Conservation (phyloP, 2,329 filamentous ascomycete species). For the Daldinia sp. region DNA sequence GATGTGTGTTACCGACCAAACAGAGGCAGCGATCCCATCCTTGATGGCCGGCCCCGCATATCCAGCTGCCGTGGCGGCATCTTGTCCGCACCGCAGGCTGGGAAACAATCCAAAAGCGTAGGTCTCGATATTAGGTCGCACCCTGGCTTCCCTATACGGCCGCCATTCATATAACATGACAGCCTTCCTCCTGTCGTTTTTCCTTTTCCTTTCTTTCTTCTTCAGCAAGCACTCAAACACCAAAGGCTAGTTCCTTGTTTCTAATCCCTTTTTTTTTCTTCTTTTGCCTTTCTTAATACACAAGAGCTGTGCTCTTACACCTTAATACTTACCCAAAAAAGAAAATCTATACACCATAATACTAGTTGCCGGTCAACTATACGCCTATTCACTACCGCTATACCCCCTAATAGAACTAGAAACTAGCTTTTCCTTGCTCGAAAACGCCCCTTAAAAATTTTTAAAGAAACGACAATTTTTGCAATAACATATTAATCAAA, state of each 20-base stretch:
- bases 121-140: conserved; percentile 47
- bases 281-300: conserved; percentile 51
- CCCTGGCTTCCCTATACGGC: conserved; percentile 51
- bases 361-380: conserved; percentile 65
- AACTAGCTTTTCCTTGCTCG: conserved; percentile 70
- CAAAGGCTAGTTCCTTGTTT: conserved; percentile 67
- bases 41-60: conserved; percentile 42
- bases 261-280: conserved; percentile 56
- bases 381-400: conserved; percentile 55
- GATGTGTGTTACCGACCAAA: conserved; percentile 45
- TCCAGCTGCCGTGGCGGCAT: conserved; percentile 42
- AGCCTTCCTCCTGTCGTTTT: conserved; percentile 54
- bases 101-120: conserved; percentile 32
- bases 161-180: conserved; percentile 57
- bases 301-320: conserved; percentile 66
- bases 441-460: conserved; percentile 56
- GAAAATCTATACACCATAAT: conserved; percentile 51
- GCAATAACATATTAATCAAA: conserved; percentile 60
- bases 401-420: conserved; percentile 59
- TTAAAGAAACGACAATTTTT: conserved; percentile 55
- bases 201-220: conserved; percentile 63
- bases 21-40: conserved; percentile 41
- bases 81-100: conserved; percentile 39
- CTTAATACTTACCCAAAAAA: conserved; percentile 53
- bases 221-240: conserved; percentile 74